Evolutionary conservation across 2,329 filamentous ascomycete genomes (phyloP), one percentile per base, ranked within the genome.

Genomic region (Neofusicoccum cordaticola): DNA sequence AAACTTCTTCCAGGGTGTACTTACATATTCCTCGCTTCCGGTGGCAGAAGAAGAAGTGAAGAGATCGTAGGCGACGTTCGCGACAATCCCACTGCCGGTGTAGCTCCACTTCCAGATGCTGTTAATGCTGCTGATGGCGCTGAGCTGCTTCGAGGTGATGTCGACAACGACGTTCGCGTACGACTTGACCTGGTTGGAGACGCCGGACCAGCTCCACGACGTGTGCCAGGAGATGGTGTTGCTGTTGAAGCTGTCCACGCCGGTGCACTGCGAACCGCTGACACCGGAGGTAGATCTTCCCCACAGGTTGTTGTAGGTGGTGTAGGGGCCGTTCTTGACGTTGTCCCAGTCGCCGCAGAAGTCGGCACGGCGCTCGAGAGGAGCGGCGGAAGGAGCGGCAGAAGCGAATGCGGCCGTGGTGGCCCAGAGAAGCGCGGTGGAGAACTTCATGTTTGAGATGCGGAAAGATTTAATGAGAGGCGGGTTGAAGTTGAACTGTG

Each of bases 1-100:
- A 22, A 22, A 22, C 2, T 2, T 17, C 15, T 8, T 15, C 15
- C 7, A 44, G 42, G 42, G n/a, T 8, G 8, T 12, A 44, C 53
- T 42, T 58, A 58, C 53, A 19, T 47, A 60, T 39, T 60, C 41
- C 56, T 89, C 87, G 70, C 85, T 88, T 68, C 85, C 78, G 15
- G 80, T 71, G 47, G 68, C 72, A 42, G 78, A 80, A 37, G 76
- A 75, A 0, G 83, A 79, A 15, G 85, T 86, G 76, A 88, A 89
- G 63, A 88, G 74, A 71, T 88, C 86, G 70, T 87, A 89, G 15
- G 85, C 79, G 13, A 89, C 86, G 69, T 89, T 82, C 57, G 85
- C 84, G 35, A 85, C 77, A 58, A 87, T 73, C 62, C 66, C 67
- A 60, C 73, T 78, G 65, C 81, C 83, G 31, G 78, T 79, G 75